These are phyloP conservation scores for Rosa lucieae DNA, from an alignment of 306 rosid species.

Conservation along the genomic window DNA sequence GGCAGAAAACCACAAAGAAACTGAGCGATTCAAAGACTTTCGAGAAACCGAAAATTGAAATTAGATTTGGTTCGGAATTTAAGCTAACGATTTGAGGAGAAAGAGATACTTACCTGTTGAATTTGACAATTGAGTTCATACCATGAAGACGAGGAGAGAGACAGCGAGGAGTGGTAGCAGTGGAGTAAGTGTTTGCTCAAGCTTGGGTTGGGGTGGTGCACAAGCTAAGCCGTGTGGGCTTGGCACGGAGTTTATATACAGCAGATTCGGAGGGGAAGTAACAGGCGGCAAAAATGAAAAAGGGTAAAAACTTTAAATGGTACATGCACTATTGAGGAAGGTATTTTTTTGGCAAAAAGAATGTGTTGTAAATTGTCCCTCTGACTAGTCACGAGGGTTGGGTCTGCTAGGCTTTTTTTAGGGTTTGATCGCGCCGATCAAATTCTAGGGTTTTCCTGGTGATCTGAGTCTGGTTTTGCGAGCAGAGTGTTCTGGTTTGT, in stretches of 20 bases:
- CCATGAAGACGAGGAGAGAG: neutral
- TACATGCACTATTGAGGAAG: too few species aligned
- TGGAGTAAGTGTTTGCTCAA: neutral
- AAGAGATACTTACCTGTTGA: neutral
- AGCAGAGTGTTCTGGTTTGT: too few species aligned
- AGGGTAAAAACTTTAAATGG: too few species aligned
- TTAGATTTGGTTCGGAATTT: neutral
- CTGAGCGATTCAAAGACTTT: neutral
- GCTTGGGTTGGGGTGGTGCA: neutral
- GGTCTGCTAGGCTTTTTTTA: too few species aligned
- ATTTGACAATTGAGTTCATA: neutral
- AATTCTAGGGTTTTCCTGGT: too few species aligned
- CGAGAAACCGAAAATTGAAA: neutral
- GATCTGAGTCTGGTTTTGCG: too few species aligned
- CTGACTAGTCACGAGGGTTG: too few species aligned
- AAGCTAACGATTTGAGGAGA: neutral
- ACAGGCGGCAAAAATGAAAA: slow-evolving; percentile 17
- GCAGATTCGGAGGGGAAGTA: slow-evolving; percentile 1
- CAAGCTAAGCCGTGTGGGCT: neutral
- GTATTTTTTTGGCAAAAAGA: too few species aligned
- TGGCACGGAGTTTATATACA: neutral
- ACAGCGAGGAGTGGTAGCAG: neutral
- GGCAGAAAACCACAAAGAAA: neutral
- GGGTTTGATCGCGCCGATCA: too few species aligned
- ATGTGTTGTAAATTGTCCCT: too few species aligned